A percentile compares a stretch with the other conserved stretches of the same genome.
Conservation (phyloP, 208 protist genomes). For the Angomonas deanei region DNA sequence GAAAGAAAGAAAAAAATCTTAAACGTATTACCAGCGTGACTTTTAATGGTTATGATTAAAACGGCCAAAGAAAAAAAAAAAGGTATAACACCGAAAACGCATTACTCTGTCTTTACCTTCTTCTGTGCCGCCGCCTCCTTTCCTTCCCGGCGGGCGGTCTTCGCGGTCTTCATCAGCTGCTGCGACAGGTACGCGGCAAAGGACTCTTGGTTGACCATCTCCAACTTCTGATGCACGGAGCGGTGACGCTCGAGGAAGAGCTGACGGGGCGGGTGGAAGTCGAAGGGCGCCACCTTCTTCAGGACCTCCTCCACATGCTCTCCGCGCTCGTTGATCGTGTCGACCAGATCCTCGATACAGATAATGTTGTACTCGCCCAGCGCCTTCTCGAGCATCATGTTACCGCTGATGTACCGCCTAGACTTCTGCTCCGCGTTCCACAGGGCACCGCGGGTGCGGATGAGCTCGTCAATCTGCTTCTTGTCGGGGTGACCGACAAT, state of each 20-base stretch:
- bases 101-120: not conserved
- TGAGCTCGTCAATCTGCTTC: slow-evolving; percentile 69
- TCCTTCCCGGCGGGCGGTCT: slow-evolving; percentile 21
- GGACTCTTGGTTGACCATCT: slow-evolving; percentile 77
- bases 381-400: slow-evolving; percentile 81
- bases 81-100: slow-evolving; percentile 11
- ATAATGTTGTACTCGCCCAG: slow-evolving; percentile 81
- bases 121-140: not conserved
- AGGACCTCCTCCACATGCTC: slow-evolving; percentile 72
- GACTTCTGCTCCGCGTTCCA: slow-evolving; percentile 71
- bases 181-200: slow-evolving; percentile 79
- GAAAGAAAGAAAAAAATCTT: too few species aligned
- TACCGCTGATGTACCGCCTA: slow-evolving; percentile 74
- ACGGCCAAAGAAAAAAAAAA: slow-evolving; percentile 11
- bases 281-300: slow-evolving; percentile 73
- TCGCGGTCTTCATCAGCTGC: slow-evolving; percentile 54
- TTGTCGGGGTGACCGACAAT: slow-evolving; percentile 72
- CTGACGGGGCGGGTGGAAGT: slow-evolving; percentile 87
- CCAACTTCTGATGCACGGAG: slow-evolving; percentile 74
- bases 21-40: not conserved
- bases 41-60: too few species aligned
- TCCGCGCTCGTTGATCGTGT: slow-evolving; percentile 48
- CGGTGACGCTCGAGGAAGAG: slow-evolving; percentile 84
- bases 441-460: slow-evolving; percentile 77
- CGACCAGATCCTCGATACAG: slow-evolving; percentile 86